phyloP scores from a whole-genome alignment of 352 stramenopile species.

The Globisporangium barbulae region DNA sequence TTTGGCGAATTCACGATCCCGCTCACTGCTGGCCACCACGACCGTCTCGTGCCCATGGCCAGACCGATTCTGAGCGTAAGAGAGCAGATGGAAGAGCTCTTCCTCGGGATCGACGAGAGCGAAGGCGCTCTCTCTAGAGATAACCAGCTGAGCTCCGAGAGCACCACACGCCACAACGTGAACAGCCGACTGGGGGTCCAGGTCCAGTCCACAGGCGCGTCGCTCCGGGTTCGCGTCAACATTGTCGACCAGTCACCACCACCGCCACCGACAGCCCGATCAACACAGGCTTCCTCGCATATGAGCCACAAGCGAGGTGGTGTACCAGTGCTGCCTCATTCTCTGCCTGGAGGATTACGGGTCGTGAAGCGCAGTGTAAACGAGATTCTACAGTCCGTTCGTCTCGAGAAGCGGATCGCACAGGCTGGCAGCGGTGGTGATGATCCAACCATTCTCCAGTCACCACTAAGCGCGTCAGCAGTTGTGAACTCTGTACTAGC shows the following conservation, averaged over 20 bases:
- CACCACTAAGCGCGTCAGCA: slow-evolving; percentile 3
- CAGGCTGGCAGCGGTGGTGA: slow-evolving; percentile 19
- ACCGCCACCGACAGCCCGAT: neutral
- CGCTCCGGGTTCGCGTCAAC: slow-evolving; percentile 44
- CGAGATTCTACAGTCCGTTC: slow-evolving; percentile 59
- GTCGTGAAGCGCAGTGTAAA: slow-evolving; percentile 74
- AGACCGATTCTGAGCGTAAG: slow-evolving; percentile 29
- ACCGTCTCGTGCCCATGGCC: slow-evolving; percentile 35
- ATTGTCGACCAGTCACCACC: slow-evolving; percentile 18
- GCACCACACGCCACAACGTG: slow-evolving; percentile 15
- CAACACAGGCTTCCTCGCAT: neutral
- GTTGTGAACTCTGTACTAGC: slow-evolving; percentile 28
- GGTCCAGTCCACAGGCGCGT: slow-evolving; percentile 33
- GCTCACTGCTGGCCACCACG: slow-evolving; percentile 23
- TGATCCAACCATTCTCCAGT: slow-evolving; percentile 7
- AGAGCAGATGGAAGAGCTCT: slow-evolving; percentile 61
- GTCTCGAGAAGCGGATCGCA: slow-evolving; percentile 37
- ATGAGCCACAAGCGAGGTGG: neutral
- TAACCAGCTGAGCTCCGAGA: neutral
- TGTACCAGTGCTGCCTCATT: neutral
- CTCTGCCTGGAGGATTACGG: slow-evolving; percentile 8
- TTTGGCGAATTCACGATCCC: slow-evolving; percentile 35
- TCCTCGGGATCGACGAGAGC: slow-evolving; percentile 41
- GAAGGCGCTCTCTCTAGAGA: neutral
- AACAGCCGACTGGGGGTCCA: slow-evolving; percentile 31